Evolutionary conservation across 352 stramenopile species (phyloP).

Genomic region (Phytophthora pini): DNA sequence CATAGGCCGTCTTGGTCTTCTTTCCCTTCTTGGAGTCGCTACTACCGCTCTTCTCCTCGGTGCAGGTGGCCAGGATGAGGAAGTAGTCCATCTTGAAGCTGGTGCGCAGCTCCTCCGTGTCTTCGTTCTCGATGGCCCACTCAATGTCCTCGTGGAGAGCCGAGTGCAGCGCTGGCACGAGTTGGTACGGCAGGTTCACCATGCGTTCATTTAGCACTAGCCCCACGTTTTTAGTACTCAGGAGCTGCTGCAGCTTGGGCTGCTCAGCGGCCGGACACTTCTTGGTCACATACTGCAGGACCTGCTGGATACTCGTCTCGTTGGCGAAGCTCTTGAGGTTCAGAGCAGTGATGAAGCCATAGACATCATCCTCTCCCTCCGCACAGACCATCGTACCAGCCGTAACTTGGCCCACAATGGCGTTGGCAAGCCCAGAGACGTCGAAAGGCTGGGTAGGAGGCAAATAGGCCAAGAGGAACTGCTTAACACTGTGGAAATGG

Average conservation of each 20-base stretch:
- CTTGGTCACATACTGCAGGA: conserved; percentile 81
- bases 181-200: conserved; percentile 88
- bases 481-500: conserved; percentile 90
- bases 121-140: conserved; percentile 82
- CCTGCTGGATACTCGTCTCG: conserved; percentile 70
- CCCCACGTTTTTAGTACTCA: conserved; percentile 63
- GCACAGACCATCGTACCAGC: conserved; percentile 84
- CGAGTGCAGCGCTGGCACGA: conserved; percentile 80
- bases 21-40: conserved; percentile 60
- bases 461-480: conserved; percentile 82
- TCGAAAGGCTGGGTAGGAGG: conserved; percentile 80
- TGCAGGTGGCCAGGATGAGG: conserved; percentile 73
- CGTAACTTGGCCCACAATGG: conserved; percentile 77
- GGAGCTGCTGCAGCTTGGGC: conserved; percentile 64
- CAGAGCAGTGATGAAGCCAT: conserved; percentile 87
- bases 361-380: conserved; percentile 81
- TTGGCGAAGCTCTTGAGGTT: conserved; percentile 62
- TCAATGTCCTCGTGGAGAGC: conserved; percentile 88
- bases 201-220: conserved; percentile 87
- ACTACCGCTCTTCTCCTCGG: conserved; percentile 55
- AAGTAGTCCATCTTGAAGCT: conserved; percentile 89
- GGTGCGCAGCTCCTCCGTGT: conserved; percentile 60
- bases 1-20: conserved; percentile 79
- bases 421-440: conserved; percentile 79
- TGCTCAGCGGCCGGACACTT: conserved; percentile 63